phyloP scores from a whole-genome alignment of 2,329 filamentous ascomycete species.

The Xylaria sp. region DNA sequence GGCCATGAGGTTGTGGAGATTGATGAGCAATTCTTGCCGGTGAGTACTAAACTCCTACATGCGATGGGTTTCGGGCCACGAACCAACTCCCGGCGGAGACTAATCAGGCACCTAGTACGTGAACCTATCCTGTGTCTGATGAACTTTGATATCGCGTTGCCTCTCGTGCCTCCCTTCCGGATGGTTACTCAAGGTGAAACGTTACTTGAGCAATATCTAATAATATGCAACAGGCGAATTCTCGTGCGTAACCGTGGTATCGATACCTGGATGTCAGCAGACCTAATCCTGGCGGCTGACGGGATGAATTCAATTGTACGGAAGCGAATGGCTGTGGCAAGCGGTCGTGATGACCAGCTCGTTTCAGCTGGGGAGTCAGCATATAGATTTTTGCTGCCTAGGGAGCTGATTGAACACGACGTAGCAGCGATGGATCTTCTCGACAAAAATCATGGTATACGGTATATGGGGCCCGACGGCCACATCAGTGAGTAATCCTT shows the following conservation, averaged over 20 bases:
- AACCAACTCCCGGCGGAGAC: background rate
- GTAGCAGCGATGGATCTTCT: conserved; percentile 66
- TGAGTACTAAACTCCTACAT: conserved; percentile 6
- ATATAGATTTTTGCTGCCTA: conserved; percentile 64
- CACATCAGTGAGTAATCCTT: conserved; percentile 47
- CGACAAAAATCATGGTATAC: conserved; percentile 64
- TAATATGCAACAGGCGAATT: conserved; percentile 40
- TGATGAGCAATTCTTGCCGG: conserved; percentile 38
- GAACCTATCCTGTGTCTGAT: background rate
- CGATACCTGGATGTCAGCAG: conserved; percentile 52
- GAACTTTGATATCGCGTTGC: background rate
- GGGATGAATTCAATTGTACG: conserved; percentile 63
- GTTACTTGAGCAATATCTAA: conserved; percentile 4
- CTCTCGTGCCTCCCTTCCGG: background rate
- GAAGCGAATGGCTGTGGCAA: conserved; percentile 51
- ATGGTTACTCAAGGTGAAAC: background rate
- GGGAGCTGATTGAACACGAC: conserved; percentile 56
- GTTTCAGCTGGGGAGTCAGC: conserved; percentile 62
- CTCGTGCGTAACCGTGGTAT: conserved; percentile 31
- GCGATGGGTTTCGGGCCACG: background rate
- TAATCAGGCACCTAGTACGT: conserved; percentile 30
- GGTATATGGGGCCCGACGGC: conserved; percentile 51
- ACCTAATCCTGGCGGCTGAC: conserved; percentile 63
- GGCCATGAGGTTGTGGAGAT: conserved; percentile 42
- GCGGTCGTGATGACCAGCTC: conserved; percentile 53